Conservation (phyloP, 331 rosid species). For the Pyrus hybrid region DNA sequence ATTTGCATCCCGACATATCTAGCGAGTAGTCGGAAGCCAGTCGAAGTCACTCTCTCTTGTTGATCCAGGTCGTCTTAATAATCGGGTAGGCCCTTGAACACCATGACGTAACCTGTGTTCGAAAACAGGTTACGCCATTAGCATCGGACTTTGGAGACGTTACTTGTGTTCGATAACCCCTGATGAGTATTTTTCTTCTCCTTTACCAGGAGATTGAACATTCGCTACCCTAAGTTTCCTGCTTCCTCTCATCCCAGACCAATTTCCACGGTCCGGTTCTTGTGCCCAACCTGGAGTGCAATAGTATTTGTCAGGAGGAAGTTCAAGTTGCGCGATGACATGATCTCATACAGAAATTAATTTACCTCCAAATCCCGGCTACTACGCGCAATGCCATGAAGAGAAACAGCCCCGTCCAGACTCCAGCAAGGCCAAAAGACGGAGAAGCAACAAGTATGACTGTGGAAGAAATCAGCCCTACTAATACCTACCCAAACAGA, state of each 20-base stretch:
- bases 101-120: not conserved
- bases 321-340: not conserved
- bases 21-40: not conserved
- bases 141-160: not conserved
- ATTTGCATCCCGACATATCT: not conserved
- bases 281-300: slow-evolving; percentile 27
- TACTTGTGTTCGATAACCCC: not conserved
- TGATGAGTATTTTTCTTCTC: not conserved
- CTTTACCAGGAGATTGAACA: not conserved
- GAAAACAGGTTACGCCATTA: not conserved
- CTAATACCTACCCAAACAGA: slow-evolving; percentile 40
- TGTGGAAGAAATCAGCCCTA: slow-evolving; percentile 56
- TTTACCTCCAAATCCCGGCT: slow-evolving; percentile 86
- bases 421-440: slow-evolving; percentile 71
- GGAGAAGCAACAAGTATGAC: slow-evolving; percentile 65
- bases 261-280: slow-evolving; percentile 50
- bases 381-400: slow-evolving; percentile 83
- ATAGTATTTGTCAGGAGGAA: not conserved
- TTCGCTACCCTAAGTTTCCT: slow-evolving; percentile 14
- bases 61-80: not conserved
- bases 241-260: slow-evolving; percentile 28
- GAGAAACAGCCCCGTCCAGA: slow-evolving; percentile 84
- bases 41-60: not conserved
- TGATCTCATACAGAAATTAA: not conserved
- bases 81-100: not conserved